Conservation (phyloP, 1,139 yeast genomes). For the Geotrichum aggregatum region DNA sequence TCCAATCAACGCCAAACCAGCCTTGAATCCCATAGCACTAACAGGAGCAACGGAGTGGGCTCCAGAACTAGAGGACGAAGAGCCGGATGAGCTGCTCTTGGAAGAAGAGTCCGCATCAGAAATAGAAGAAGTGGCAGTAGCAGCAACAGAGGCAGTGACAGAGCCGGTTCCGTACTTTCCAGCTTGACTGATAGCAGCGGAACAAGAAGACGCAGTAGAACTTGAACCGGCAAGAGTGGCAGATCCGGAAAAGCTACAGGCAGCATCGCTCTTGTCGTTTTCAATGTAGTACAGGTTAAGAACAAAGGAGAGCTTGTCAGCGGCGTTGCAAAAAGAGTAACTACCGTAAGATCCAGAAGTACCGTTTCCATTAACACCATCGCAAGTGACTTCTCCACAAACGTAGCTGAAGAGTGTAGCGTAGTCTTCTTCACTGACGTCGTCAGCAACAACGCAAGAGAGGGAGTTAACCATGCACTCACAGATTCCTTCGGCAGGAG, state of each 20-base stretch:
- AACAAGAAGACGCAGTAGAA: conserved; percentile 54
- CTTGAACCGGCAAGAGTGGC: conserved; percentile 48
- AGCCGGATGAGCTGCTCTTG: neutral
- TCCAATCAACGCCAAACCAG: neutral
- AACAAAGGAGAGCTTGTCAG: conserved; percentile 60
- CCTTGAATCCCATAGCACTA: neutral
- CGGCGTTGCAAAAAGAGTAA: conserved; percentile 52
- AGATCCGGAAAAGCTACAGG: conserved; percentile 58
- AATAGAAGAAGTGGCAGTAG: conserved; percentile 26
- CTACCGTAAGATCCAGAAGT: conserved; percentile 53
- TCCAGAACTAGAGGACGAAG: neutral
- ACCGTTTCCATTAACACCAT: conserved; percentile 53
- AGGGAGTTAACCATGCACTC: conserved; percentile 51
- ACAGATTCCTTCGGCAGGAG: conserved; percentile 60
- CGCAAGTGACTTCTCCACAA: conserved; percentile 43
- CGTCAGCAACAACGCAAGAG: conserved; percentile 48
- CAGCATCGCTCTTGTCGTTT: conserved; percentile 42
- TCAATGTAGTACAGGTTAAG: conserved; percentile 55
- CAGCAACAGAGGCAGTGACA: conserved; percentile 25
- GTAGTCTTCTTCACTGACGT: conserved; percentile 49
- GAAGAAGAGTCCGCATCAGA: conserved; percentile 21
- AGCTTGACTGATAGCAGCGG: conserved; percentile 36
- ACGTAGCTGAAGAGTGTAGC: conserved; percentile 51
- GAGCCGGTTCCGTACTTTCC: conserved; percentile 31
- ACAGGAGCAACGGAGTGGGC: neutral